A percentile compares a stretch with the other conserved stretches of the same genome.
These are phyloP conservation scores for Sclerotiophoma versabilis DNA, from an alignment of 2,329 filamentous ascomycete genomes.

Conservation along the genomic window DNA sequence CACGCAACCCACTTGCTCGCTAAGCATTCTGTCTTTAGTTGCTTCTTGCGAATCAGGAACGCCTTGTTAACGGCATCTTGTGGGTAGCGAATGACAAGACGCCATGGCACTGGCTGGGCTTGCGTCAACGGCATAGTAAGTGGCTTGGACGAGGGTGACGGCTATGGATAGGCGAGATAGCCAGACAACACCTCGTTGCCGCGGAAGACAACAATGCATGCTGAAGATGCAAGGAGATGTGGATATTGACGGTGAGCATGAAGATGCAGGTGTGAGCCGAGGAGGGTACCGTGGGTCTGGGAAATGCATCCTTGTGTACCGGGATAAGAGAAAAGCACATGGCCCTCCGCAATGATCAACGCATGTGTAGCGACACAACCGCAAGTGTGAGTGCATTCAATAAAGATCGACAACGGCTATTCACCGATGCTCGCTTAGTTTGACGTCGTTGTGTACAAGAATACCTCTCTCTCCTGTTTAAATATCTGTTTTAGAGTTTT, in stretches of 20 bases:
- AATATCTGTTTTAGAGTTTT: background rate
- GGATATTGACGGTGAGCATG: background rate
- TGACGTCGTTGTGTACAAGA: slow-evolving; percentile 6
- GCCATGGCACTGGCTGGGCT: slow-evolving; percentile 9
- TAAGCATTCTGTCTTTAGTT: slow-evolving; percentile 11
- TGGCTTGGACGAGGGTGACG: slow-evolving; percentile 1
- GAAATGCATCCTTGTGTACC: background rate
- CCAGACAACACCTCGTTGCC: background rate
- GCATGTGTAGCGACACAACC: background rate
- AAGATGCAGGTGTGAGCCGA: background rate
- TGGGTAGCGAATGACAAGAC: slow-evolving; percentile 3
- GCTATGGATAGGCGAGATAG: background rate
- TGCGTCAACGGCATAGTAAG: slow-evolving; percentile 14
- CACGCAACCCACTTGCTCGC: slow-evolving; percentile 10
- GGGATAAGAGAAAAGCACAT: background rate
- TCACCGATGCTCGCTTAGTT: slow-evolving; percentile 6
- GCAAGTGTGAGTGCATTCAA: background rate
- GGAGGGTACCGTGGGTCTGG: background rate
- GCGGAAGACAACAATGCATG: background rate
- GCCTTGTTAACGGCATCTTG: background rate
- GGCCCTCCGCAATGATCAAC: slow-evolving; percentile 1
- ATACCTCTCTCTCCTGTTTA: background rate
- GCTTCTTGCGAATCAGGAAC: slow-evolving; percentile 11
- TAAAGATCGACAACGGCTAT: slow-evolving; percentile 11
- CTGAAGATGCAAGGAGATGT: background rate